Percentiles rank a stretch among this genome's conserved stretches.
phyloP scores from a whole-genome alignment of 306 rosid species.

The Prunus padus region DNA sequence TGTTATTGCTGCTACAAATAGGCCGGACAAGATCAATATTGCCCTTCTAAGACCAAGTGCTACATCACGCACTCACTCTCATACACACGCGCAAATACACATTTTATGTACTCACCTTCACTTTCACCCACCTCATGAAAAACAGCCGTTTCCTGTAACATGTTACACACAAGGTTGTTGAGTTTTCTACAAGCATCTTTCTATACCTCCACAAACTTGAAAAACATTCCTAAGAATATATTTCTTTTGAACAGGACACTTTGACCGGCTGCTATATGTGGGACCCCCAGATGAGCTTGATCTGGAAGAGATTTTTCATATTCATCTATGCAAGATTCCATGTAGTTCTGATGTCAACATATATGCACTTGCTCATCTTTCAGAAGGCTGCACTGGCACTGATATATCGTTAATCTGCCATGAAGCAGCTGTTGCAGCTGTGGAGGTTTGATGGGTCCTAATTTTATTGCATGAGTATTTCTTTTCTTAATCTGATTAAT shows the following conservation, averaged over 20 bases:
- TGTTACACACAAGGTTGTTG: background rate
- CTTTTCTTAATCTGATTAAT: slow-evolving; percentile 19
- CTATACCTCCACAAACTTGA: background rate
- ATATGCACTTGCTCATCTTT: slow-evolving; percentile 55
- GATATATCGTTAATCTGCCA: slow-evolving; percentile 80
- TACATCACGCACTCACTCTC: background rate
- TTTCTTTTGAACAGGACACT: slow-evolving; percentile 61
- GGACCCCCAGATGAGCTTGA: slow-evolving; percentile 83
- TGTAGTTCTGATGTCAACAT: slow-evolving; percentile 61
- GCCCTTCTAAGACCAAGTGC: slow-evolving; percentile 93
- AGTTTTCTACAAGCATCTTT: background rate
- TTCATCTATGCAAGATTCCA: slow-evolving; percentile 75
- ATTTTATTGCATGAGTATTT: background rate
- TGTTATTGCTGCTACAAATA: slow-evolving; percentile 91
- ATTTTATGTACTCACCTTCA: background rate
- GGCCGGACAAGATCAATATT: slow-evolving; percentile 88
- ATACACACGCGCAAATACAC: background rate
- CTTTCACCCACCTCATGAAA: background rate
- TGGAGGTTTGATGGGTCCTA: slow-evolving; percentile 63
- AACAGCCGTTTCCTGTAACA: background rate
- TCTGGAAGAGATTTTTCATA: slow-evolving; percentile 74
- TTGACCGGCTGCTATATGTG: slow-evolving; percentile 82
- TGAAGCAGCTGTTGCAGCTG: slow-evolving; percentile 75
- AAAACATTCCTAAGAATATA: slow-evolving; percentile 9
- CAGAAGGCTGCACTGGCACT: slow-evolving; percentile 82